Percentiles rank a stretch among this genome's conserved stretches.
These are phyloP conservation scores for Cadophora malorum DNA, from an alignment of 2,329 filamentous ascomycete genomes.

Conservation along the genomic window DNA sequence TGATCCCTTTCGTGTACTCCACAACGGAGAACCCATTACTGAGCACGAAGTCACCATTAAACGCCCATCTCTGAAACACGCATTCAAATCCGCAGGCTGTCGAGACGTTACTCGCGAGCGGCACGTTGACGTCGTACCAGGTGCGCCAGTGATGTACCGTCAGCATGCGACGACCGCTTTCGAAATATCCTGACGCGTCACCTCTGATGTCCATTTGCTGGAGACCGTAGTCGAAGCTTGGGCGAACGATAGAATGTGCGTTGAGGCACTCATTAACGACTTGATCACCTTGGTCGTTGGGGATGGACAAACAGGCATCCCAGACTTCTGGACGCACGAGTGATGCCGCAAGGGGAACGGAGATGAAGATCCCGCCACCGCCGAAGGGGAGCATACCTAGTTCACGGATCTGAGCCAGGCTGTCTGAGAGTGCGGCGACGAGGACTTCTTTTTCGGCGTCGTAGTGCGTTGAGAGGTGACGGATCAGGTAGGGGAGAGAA, in stretches of 20 bases:
- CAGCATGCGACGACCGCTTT: constrained; percentile 37
- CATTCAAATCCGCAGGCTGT: constrained; percentile 42
- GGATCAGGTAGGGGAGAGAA: constrained; percentile 36
- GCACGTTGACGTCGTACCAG: constrained; percentile 38
- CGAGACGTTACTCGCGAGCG: constrained; percentile 25
- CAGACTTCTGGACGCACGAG: constrained; percentile 29
- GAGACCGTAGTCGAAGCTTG: constrained; percentile 35
- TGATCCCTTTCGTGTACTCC: constrained; percentile 35
- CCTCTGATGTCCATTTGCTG: constrained; percentile 43
- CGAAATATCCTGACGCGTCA: constrained; percentile 37
- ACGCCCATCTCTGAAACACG: constrained; percentile 52
- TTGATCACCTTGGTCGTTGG: constrained; percentile 37
- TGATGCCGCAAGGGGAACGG: constrained; percentile 35
- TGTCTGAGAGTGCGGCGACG: constrained; percentile 38
- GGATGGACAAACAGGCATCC: constrained; percentile 31
- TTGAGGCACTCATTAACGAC: constrained; percentile 39
- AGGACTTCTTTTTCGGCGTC: constrained; percentile 30
- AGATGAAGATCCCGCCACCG: constrained; percentile 41
- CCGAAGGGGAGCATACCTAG: constrained; percentile 40
- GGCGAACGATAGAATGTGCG: constrained; percentile 29
- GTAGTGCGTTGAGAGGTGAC: constrained; percentile 35
- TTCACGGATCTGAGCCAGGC: constrained; percentile 33
- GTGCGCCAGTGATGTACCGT: constrained; percentile 41
- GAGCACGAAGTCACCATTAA: constrained; percentile 50
- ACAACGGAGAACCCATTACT: constrained; percentile 50